Evolutionary conservation across 306 rosid species (phyloP), one percentile per base, ranked within the genome.

Genomic region (Cucurbita pepo): DNA sequence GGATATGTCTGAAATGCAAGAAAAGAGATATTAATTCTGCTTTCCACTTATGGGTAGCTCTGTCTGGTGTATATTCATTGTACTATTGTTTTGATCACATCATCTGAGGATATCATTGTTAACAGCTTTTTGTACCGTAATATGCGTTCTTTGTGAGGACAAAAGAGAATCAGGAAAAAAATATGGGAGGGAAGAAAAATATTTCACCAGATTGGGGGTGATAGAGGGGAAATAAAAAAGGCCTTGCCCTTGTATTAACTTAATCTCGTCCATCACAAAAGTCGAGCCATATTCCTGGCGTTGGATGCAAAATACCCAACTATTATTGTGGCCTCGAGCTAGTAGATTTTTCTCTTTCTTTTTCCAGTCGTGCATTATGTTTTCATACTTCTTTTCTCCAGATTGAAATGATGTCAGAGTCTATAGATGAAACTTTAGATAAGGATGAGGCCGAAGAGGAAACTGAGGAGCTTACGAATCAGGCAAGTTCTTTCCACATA

Each of bases 331-430:
- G 41, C 52, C 71, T 64, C 5, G 50, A 50, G 64, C 9, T 54
- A 9, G 44, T 72, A 15, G 45, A 16, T 14, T 8, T 56, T 56
- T 19, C 45, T 30, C 61, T 34, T 36, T 59, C 19, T 3, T 37
- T 53, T n/a, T 54, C 15, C 72, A 38, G 56, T 19, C 21, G 19
- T 77, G 48, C 58, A 69, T 21, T 50, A 19, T 59, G 15, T 5
- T 7, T 11, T 63, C 41, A 10, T 22, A 51, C 72, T 15, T 79
- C 47, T 2, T 71, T 56, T 65, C 22, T 87, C 80, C 90, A 93
- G 98, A 93, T 89, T 80, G 98, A 93, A 84, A 93, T 93, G 97
- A 90, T 93, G 97, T 90, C 98, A 54, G 98, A 90, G 84, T 83
- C 98, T 67, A 93, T 93, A 45, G 98, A 93, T 75, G 98, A 93